Conservation (phyloP, 2,329 filamentous ascomycete genomes). For the Colletotrichum gloeosporioides region DNA sequence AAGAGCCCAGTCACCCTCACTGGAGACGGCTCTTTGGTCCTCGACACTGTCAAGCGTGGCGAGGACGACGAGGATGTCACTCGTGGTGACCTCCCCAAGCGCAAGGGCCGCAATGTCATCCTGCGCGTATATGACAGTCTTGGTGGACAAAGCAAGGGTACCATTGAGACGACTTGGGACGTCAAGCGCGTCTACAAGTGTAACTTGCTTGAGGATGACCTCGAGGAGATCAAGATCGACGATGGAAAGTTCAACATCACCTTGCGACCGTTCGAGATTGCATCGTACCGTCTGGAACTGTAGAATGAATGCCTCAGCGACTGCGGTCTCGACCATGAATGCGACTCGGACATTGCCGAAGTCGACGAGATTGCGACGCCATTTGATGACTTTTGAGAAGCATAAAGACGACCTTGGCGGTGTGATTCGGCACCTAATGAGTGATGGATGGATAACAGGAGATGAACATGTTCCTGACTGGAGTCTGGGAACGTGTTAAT, state of each 20-base stretch:
- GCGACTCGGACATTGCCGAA: neutral
- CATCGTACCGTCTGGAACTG: constrained; percentile 72
- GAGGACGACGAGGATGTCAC: constrained; percentile 82
- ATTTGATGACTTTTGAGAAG: neutral
- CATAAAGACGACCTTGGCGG: neutral
- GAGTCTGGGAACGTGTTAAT: neutral
- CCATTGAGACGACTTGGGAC: constrained; percentile 69
- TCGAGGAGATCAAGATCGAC: constrained; percentile 65
- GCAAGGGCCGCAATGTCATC: constrained; percentile 80
- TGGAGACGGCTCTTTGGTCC: constrained; percentile 71
- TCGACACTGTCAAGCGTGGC: constrained; percentile 94
- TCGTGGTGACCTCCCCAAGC: constrained; percentile 63
- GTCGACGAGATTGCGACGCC: neutral
- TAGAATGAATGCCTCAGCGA: constrained; percentile 33
- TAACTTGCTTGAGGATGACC: constrained; percentile 88
- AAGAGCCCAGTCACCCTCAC: constrained; percentile 67
- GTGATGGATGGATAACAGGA: neutral
- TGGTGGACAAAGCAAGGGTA: constrained; percentile 79
- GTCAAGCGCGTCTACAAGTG: constrained; percentile 82
- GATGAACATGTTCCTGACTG: neutral
- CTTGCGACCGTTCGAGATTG: constrained; percentile 84
- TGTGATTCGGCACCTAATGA: neutral
- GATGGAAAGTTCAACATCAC: constrained; percentile 63
- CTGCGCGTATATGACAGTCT: constrained; percentile 87
- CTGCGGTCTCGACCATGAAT: neutral